These are phyloP conservation scores for Desmodesmus armatus DNA, from an alignment of 139 green algal genomes.

Conservation along the genomic window DNA sequence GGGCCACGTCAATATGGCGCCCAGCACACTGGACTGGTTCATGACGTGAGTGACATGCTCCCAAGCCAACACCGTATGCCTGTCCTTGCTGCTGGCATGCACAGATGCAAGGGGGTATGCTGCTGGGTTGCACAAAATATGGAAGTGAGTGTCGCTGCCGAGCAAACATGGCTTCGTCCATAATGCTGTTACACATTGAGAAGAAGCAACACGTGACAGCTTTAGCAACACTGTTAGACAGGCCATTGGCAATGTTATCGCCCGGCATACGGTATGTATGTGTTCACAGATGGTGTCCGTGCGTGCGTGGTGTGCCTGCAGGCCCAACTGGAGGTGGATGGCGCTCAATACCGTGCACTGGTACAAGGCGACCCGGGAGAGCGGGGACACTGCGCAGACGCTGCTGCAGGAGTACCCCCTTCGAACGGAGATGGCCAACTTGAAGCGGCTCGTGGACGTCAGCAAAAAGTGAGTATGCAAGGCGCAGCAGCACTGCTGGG, in stretches of 20 bases:
- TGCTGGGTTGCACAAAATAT: background rate
- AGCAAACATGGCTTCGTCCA: too few relatives aligned
- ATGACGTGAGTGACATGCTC: background rate
- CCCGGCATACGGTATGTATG: too few relatives aligned
- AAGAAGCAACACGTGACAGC: too few relatives aligned
- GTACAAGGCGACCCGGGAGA: slow-evolving; percentile 43
- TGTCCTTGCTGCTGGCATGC: background rate
- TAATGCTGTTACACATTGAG: too few relatives aligned
- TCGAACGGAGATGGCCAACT: slow-evolving; percentile 39
- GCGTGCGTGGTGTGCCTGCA: background rate
- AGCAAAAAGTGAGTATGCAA: slow-evolving; percentile 12
- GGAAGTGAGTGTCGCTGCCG: too few relatives aligned
- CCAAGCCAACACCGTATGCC: background rate
- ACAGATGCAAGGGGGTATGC: background rate
- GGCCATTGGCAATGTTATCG: too few relatives aligned
- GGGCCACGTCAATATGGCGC: slow-evolving; percentile 45
- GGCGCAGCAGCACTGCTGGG: background rate
- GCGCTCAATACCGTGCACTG: slow-evolving; percentile 46
- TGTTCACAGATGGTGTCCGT: too few relatives aligned
- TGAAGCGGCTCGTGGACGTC: slow-evolving; percentile 25
- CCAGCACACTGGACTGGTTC: slow-evolving; percentile 44
- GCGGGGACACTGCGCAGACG: background rate
- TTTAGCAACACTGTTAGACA: too few relatives aligned
- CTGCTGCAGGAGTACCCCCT: slow-evolving; percentile 37
- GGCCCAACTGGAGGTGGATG: slow-evolving; percentile 28